Percentiles rank a stretch among this genome's conserved stretches.
Evolutionary conservation across 2,329 filamentous ascomycete species (phyloP).

Genomic region (Pseudocercospora pini-densiflorae): DNA sequence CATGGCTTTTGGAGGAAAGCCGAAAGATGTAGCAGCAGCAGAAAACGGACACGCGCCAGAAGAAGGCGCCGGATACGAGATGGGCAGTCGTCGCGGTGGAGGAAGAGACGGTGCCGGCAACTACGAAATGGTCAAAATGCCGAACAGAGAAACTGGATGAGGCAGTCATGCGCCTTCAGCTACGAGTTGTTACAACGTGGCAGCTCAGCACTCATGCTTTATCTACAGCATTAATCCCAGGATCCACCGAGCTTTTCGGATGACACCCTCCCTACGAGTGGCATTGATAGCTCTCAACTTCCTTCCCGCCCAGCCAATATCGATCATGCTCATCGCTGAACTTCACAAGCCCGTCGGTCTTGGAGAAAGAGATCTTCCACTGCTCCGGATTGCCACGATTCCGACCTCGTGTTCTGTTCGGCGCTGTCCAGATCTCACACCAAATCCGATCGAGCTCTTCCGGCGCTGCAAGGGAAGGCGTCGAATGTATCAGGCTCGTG

Average conservation of each 20-base stretch:
- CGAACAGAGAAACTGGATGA: conserved; percentile 40
- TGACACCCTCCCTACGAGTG: conserved; percentile 4
- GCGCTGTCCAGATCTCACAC: conserved; percentile 29
- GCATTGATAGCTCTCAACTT: conserved; percentile 44
- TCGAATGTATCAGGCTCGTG: conserved; percentile 35
- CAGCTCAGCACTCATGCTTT: not conserved
- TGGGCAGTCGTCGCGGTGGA: conserved; percentile 46
- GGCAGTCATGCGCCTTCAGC: conserved; percentile 16
- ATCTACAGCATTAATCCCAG: not conserved
- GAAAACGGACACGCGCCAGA: conserved; percentile 32
- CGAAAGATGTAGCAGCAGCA: conserved; percentile 31
- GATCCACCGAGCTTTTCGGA: no score
- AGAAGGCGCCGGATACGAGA: conserved; percentile 45
- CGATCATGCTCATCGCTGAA: conserved; percentile 36
- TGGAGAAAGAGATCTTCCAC: conserved; percentile 34
- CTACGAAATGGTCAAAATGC: conserved; percentile 55
- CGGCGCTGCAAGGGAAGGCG: conserved; percentile 26
- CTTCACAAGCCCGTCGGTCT: conserved; percentile 39
- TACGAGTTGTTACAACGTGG: not conserved
- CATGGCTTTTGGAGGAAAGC: conserved; percentile 77
- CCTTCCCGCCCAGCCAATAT: conserved; percentile 39
- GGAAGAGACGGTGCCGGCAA: conserved; percentile 52
- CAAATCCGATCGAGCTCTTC: conserved; percentile 32
- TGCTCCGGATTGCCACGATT: conserved; percentile 12
- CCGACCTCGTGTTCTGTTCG: conserved; percentile 8